Evolutionary conservation across 352 stramenopile genomes (phyloP).

Genomic region (Globisporangium cederbergense): DNA sequence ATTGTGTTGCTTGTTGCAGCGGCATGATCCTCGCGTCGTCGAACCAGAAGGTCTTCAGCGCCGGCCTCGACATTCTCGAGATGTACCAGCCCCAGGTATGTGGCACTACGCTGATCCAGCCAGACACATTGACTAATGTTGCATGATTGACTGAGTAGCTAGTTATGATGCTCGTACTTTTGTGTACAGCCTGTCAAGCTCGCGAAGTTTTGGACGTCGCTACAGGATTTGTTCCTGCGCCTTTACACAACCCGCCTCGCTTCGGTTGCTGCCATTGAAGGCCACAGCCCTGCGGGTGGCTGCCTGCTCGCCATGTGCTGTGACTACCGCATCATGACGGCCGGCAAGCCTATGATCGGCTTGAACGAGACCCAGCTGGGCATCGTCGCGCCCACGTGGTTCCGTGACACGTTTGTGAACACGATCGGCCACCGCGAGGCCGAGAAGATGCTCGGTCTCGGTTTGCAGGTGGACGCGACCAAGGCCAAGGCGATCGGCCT

Average conservation of each 20-base stretch:
- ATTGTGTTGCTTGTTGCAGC: conserved; percentile 21
- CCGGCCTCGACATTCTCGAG: conserved; percentile 91
- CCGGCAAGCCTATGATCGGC: conserved; percentile 85
- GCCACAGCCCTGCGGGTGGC: conserved; percentile 90
- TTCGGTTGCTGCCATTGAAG: conserved; percentile 88
- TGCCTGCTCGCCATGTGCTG: conserved; percentile 93
- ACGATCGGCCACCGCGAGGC: conserved; percentile 80
- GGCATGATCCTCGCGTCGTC: conserved; percentile 77
- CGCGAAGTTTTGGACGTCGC: conserved; percentile 86
- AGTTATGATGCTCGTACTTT: background rate
- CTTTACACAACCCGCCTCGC: conserved; percentile 90
- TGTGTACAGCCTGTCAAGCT: conserved; percentile 44
- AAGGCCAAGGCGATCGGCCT: conserved; percentile 75
- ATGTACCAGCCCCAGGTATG: conserved; percentile 85
- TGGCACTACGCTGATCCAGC: background rate
- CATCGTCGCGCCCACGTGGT: conserved; percentile 86
- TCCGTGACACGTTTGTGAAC: conserved; percentile 80
- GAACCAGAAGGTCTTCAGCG: conserved; percentile 86
- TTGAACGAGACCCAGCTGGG: conserved; percentile 94
- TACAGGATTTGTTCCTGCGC: conserved; percentile 92
- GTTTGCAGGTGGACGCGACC: conserved; percentile 70
- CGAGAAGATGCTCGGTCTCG: conserved; percentile 83
- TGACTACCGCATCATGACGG: conserved; percentile 94
- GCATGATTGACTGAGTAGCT: background rate
- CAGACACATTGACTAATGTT: background rate